Percentiles rank a stretch among this genome's conserved stretches.
Conservation (phyloP, 345 rosid genomes). For the Hibiscus syriacus region DNA sequence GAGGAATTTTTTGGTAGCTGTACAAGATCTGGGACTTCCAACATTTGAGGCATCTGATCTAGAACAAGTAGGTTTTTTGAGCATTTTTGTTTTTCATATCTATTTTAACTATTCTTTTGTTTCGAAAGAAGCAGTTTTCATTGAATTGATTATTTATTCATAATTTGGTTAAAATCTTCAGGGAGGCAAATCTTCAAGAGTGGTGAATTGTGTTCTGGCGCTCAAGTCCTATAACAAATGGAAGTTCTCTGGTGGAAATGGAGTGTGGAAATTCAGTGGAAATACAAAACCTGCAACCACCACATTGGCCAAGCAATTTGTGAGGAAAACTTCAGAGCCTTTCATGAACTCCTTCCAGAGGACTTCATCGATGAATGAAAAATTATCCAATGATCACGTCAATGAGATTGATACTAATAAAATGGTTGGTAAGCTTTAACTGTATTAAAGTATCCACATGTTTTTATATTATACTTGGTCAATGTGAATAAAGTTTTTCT, state of each 20-base stretch:
- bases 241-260: slow-evolving; percentile 70
- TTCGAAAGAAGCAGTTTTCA: not conserved
- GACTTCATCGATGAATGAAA: slow-evolving; percentile 46
- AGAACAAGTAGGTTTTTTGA: slow-evolving; percentile 51
- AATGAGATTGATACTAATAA: slow-evolving; percentile 41
- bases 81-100: not conserved
- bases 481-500: not conserved
- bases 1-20: slow-evolving; percentile 78
- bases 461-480: slow-evolving; percentile 8
- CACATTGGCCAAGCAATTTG: slow-evolving; percentile 39
- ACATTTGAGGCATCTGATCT: slow-evolving; percentile 89
- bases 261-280: slow-evolving; percentile 83
- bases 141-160: not conserved
- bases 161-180: slow-evolving; percentile 13
- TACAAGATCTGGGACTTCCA: slow-evolving; percentile 62
- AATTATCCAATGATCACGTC: slow-evolving; percentile 17
- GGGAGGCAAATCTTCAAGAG: slow-evolving; percentile 81
- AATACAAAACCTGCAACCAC: slow-evolving; percentile 40
- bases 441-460: slow-evolving; percentile 3
- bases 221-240: slow-evolving; percentile 76
- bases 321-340: slow-evolving; percentile 68
- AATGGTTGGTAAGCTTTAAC: slow-evolving; percentile 49
- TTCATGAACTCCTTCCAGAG: slow-evolving; percentile 59
- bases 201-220: slow-evolving; percentile 70
- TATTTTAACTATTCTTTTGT: not conserved